Conservation (phyloP, 2,329 filamentous ascomycete genomes). For the Aspergillus hortae region DNA sequence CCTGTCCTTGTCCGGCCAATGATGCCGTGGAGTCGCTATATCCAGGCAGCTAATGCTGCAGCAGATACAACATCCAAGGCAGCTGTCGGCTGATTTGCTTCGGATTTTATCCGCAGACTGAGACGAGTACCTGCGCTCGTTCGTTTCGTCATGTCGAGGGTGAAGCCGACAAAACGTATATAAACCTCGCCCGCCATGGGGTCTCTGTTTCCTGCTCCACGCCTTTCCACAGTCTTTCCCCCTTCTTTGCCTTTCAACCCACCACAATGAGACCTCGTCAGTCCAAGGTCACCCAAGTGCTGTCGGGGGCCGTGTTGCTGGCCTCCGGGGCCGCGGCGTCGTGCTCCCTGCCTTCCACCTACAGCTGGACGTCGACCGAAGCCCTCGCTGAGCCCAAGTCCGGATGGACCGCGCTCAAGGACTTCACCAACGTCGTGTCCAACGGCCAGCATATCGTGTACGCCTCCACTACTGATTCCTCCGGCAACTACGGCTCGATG, state of each 20-base stretch:
- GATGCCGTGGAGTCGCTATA: neutral
- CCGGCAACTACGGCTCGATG: constrained; percentile 55
- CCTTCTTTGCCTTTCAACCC: neutral
- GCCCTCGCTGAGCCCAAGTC: constrained; percentile 51
- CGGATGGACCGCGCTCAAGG: constrained; percentile 59
- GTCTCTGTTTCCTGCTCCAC: neutral
- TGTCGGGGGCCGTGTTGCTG: neutral
- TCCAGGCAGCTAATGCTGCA: neutral
- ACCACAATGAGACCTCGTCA: neutral
- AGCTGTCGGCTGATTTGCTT: neutral
- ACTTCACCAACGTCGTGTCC: constrained; percentile 56
- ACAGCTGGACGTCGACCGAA: constrained; percentile 55
- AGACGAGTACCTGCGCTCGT: neutral
- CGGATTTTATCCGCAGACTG: neutral
- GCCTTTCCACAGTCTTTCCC: neutral
- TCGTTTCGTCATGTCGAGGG: no score
- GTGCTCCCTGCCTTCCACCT: constrained; percentile 55
- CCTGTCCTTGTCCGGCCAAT: no score
- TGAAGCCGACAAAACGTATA: neutral
- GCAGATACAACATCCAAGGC: neutral
- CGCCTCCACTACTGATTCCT: constrained; percentile 47
- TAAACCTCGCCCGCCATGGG: neutral
- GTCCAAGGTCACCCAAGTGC: neutral
- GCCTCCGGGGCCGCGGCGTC: constrained; percentile 3
- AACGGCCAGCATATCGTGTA: constrained; percentile 62